Conservation (phyloP, 2,329 filamentous ascomycete genomes). For the Pseudogymnoascus sp. region DNA sequence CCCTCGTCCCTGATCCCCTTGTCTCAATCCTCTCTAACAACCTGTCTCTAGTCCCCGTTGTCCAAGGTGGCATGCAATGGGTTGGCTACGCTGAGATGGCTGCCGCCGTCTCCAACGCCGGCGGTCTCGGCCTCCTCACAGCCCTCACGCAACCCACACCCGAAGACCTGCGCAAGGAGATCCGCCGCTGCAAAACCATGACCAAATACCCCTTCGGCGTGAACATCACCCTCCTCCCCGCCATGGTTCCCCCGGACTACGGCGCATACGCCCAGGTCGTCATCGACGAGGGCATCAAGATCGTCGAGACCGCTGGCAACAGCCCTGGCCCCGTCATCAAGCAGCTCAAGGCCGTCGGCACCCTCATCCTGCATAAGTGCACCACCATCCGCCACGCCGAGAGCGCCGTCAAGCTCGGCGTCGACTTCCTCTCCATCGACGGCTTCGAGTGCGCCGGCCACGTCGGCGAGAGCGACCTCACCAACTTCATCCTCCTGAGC, state of each 20-base stretch:
- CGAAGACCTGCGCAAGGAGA: conserved; percentile 87
- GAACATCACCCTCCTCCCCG: conserved; percentile 88
- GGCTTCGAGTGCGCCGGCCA: conserved; percentile 94
- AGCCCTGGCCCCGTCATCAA: conserved; percentile 83
- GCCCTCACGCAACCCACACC: conserved; percentile 89
- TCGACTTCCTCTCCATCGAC: conserved; percentile 94
- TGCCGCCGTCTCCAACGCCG: conserved; percentile 71
- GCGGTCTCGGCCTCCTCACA: conserved; percentile 74
- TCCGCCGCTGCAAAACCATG: conserved; percentile 74
- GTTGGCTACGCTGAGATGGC: conserved; percentile 75
- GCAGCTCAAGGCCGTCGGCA: conserved; percentile 72
- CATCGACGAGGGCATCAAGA: conserved; percentile 83
- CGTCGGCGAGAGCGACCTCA: conserved; percentile 81
- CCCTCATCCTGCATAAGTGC: conserved; percentile 90
- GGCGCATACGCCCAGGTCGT: conserved; percentile 83
- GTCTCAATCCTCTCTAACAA: conserved; percentile 7
- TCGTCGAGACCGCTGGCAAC: conserved; percentile 92
- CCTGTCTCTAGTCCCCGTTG: conserved; percentile 58
- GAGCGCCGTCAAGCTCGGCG: conserved; percentile 85
- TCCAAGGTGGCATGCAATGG: conserved; percentile 85
- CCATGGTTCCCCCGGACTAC: conserved; percentile 87
- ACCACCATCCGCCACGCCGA: conserved; percentile 91
- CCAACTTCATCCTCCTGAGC: conserved; percentile 82
- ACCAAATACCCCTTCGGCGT: conserved; percentile 79
- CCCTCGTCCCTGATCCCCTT: neutral